Evolutionary conservation across 176 grass and related monocot genomes (phyloP).

Genomic region (Avena sativa): DNA sequence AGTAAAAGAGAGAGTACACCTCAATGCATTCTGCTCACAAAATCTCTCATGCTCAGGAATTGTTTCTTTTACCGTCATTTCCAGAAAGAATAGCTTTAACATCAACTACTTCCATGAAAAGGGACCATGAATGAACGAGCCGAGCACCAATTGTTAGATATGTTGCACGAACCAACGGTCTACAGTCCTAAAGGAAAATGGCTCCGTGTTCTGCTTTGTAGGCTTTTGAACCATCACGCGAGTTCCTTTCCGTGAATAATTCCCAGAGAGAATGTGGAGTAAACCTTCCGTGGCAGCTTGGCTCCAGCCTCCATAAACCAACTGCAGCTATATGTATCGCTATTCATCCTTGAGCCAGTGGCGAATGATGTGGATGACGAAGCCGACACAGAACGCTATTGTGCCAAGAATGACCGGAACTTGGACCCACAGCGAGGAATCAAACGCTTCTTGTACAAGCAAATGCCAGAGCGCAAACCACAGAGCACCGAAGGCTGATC

Average conservation of each 20-base stretch:
- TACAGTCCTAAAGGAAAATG: conserved; percentile 1
- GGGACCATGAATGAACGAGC: not conserved
- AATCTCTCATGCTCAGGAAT: not conserved
- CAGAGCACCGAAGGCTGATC: conserved; percentile 46
- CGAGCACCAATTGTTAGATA: not conserved
- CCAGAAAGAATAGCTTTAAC: not conserved
- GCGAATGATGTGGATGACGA: conserved; percentile 53
- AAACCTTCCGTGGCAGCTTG: not conserved
- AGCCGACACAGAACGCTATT: conserved; percentile 42
- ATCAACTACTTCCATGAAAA: not conserved
- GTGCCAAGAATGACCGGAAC: conserved; percentile 55
- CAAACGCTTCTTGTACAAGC: conserved; percentile 57
- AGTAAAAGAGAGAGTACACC: not conserved
- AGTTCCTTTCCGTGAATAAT: conserved; percentile 3
- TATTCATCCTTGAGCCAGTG: conserved; percentile 70
- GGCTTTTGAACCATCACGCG: not conserved
- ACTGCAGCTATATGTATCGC: conserved; percentile 12
- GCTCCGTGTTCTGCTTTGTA: not conserved
- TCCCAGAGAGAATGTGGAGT: not conserved
- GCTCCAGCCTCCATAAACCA: not conserved
- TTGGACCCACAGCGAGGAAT: conserved; percentile 57
- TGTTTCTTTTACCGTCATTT: no score
- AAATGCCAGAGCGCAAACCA: conserved; percentile 85
- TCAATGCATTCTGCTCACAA: not conserved
- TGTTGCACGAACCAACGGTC: not conserved